These are phyloP conservation scores for Terana coerulea DNA, from an alignment of 768 basidiomycete genomes.

Conservation along the genomic window DNA sequence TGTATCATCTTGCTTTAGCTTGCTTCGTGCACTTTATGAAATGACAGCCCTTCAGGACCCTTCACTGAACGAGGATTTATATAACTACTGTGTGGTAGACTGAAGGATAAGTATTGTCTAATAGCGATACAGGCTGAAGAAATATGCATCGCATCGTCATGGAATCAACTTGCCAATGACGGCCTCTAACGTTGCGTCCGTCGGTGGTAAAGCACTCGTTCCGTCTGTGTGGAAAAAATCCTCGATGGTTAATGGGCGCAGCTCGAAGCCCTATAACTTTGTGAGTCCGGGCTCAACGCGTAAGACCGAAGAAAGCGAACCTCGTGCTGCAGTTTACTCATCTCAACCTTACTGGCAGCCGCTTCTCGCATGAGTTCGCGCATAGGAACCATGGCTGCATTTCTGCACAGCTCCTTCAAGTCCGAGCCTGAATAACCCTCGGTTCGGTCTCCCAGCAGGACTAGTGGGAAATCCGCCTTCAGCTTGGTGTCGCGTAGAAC, in stretches of 20 bases:
- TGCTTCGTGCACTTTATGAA: too few relatives aligned
- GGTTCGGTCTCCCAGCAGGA: slow-evolving; percentile 60
- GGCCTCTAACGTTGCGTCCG: slow-evolving; percentile 1
- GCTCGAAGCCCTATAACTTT: slow-evolving; percentile 63
- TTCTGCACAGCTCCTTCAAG: slow-evolving; percentile 86
- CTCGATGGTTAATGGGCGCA: slow-evolving; percentile 64
- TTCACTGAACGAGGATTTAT: too few relatives aligned
- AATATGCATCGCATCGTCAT: slow-evolving; percentile 5
- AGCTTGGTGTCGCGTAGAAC: slow-evolving; percentile 82
- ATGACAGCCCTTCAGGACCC: too few relatives aligned
- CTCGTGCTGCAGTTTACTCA: slow-evolving; percentile 39
- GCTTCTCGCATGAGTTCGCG: slow-evolving; percentile 72
- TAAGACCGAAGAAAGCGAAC: slow-evolving; percentile 29
- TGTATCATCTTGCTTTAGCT: background rate
- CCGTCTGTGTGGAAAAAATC: slow-evolving; percentile 60
- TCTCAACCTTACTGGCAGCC: slow-evolving; percentile 44
- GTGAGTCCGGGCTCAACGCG: background rate
- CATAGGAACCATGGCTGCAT: slow-evolving; percentile 90
- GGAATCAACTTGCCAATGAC: slow-evolving; percentile 1
- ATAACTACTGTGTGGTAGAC: too few relatives aligned
- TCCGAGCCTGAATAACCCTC: slow-evolving; percentile 87
- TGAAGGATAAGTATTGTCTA: too few relatives aligned
- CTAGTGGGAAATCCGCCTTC: slow-evolving; percentile 56
- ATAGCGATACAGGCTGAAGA: background rate
- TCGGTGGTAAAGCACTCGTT: slow-evolving; percentile 16